Percentiles rank a stretch among this genome's conserved stretches.
Conservation (phyloP, 306 rosid species). For the Dalbergia oliveri region DNA sequence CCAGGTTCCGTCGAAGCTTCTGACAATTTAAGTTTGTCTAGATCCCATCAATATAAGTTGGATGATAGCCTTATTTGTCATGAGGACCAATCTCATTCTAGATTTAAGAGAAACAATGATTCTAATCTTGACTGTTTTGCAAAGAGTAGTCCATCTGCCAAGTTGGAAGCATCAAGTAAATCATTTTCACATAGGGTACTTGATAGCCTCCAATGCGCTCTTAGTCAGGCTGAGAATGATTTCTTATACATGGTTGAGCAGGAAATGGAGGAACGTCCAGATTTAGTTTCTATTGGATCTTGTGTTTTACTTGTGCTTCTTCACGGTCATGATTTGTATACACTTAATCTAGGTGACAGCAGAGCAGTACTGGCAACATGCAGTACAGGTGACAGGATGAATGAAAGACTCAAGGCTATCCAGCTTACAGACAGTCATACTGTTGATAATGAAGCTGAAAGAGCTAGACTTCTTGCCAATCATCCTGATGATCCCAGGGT, state of each 20-base stretch:
- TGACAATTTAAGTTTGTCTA: conserved; percentile 45
- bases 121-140: conserved; percentile 38
- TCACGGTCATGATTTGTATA: conserved; percentile 86
- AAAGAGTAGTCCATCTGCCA: conserved; percentile 46
- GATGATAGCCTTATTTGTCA: conserved; percentile 43
- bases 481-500: conserved; percentile 90
- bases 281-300: conserved; percentile 93
- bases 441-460: conserved; percentile 82
- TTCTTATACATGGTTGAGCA: conserved; percentile 97
- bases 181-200: conserved; percentile 71
- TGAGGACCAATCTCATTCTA: conserved; percentile 44
- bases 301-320: conserved; percentile 92
- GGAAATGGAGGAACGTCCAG: conserved; percentile 97
- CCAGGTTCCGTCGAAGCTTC: conserved; percentile 50
- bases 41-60: conserved; percentile 49
- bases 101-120: conserved; percentile 34
- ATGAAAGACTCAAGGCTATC: conserved; percentile 65
- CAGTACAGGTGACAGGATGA: conserved; percentile 38
- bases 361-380: conserved; percentile 88
- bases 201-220: conserved; percentile 76
- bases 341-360: conserved; percentile 91
- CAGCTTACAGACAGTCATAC: conserved; percentile 95
- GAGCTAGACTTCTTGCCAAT: conserved; percentile 61
- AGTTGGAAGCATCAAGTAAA: conserved; percentile 41
- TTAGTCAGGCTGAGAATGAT: conserved; percentile 86